Base-by-base conservation (phyloP, 257 asterid species). In the Phtheirospermum japonicum region DNA sequence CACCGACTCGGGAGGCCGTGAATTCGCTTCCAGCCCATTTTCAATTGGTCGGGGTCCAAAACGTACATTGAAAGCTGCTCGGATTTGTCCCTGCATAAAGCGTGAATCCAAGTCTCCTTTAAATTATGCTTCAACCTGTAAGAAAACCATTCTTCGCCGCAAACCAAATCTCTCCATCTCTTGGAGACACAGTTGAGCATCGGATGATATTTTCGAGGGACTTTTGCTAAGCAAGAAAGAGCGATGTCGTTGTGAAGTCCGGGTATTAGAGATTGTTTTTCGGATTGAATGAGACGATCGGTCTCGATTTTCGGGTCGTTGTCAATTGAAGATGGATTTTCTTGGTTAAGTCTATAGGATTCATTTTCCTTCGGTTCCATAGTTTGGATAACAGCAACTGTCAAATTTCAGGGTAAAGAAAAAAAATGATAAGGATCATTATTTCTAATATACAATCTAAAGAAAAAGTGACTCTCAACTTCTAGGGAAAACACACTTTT, bases 221-320 rank as follows among this genome's bases (percentile, higher is more conserved):
- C 82, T 78, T 94, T 83, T 3, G 89, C 93, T 78, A 90, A 75
- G 87, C 92, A 82, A 64, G 76, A 71, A 69, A 85, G 68, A 16
- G 93, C 79, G 59, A 90, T 73, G 65, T 85, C 96, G 50, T 90
- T 78, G 3, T 96, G 95, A 74, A 90, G 82, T 18, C 96, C 87
- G 0, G 95, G 90, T 62, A 90, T 77, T 71, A 87, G 67, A 26
- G 71, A 65, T 43, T 74, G 71, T 66, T 67, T 71, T 31, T 64
- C 82, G 4, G 73, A 46, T 59, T 75, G 61, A 62, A 32, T 55
- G 28, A 23, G 28, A 23, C 1, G 28, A 36, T 36, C 42, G 11
- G 2, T 6, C 8, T 36, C 42, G 8, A 9, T 36, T 6, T 36
- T 36, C 42, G 42, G 42, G 10, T 36, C 42, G 4, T 36, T 9